A percentile compares a stretch with the other conserved stretches of the same genome.
These are phyloP conservation scores for Candida nanaspora DNA, from an alignment of 805 yeast species.

Conservation along the genomic window DNA sequence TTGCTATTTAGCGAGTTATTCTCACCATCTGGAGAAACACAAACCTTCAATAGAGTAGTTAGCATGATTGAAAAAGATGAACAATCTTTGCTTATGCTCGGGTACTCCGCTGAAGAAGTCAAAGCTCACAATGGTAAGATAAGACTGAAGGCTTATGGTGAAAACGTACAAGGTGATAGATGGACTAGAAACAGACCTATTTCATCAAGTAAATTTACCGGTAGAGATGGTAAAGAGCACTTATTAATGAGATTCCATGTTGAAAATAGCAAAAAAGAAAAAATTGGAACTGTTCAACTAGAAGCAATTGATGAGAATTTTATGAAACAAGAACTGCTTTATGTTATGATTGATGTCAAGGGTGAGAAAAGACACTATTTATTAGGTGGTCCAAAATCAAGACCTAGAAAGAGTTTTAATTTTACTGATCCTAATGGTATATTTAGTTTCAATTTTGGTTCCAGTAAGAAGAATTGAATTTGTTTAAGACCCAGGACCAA, in stretches of 20 bases:
- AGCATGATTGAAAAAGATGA: constrained; percentile 64
- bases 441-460: constrained; percentile 84
- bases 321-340: constrained; percentile 61
- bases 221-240: constrained; percentile 73
- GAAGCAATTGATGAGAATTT: constrained; percentile 71
- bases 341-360: constrained; percentile 70
- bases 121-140: constrained; percentile 36
- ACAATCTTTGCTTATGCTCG: constrained; percentile 47
- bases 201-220: constrained; percentile 54
- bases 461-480: constrained; percentile 32
- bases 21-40: constrained; percentile 88
- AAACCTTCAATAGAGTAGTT: constrained; percentile 82
- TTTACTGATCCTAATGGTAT: constrained; percentile 46
- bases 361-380: constrained; percentile 63
- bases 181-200: constrained; percentile 90
- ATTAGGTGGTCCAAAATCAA: constrained; percentile 49
- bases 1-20: constrained; percentile 72
- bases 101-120: constrained; percentile 32
- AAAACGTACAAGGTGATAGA: constrained; percentile 49
- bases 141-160: constrained; percentile 81
- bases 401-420: constrained; percentile 29
- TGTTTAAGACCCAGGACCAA: too few relatives aligned
- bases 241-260: constrained; percentile 82
- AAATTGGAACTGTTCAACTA: constrained; percentile 64
- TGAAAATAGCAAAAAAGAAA: constrained; percentile 45